phyloP scores from a whole-genome alignment of 306 rosid species.

The Cicer bijugum region DNA sequence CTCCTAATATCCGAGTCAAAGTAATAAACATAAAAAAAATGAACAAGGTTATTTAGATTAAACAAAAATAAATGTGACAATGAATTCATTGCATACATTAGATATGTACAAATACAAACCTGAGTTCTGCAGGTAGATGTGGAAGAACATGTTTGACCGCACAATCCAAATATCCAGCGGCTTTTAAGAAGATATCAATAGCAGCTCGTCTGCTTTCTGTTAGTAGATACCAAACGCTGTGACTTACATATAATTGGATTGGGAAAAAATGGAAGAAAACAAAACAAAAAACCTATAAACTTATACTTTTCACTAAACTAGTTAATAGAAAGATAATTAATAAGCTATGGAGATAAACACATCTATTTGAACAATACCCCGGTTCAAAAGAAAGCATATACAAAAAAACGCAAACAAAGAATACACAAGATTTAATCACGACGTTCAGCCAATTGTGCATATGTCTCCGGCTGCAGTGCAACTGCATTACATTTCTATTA shows the following conservation, averaged over 20 bases:
- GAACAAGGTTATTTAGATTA: slow-evolving; percentile 25
- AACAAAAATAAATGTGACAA: slow-evolving; percentile 9
- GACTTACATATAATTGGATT: slow-evolving; percentile 18
- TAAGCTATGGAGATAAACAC: no score
- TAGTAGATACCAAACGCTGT: slow-evolving; percentile 40
- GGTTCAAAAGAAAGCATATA: no score
- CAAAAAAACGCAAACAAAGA: no score
- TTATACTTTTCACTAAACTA: background rate
- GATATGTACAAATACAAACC: slow-evolving; percentile 63
- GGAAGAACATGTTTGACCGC: slow-evolving; percentile 94
- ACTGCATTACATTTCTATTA: no score
- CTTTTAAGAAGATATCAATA: slow-evolving; percentile 83
- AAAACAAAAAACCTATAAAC: background rate
- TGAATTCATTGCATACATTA: slow-evolving; percentile 15
- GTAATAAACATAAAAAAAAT: slow-evolving; percentile 38
- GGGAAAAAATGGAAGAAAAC: slow-evolving; percentile 18
- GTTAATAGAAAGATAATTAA: no score
- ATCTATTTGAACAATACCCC: no score
- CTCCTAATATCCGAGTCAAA: slow-evolving; percentile 63
- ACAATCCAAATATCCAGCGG: slow-evolving; percentile 95
- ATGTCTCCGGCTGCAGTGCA: no score
- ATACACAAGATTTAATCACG: no score
- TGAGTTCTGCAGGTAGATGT: slow-evolving; percentile 78
- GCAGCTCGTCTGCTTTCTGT: slow-evolving; percentile 90
- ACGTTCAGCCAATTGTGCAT: no score